phyloP scores from a whole-genome alignment of 2,329 filamentous ascomycete species.

The Talaromyces albobiverticillius region DNA sequence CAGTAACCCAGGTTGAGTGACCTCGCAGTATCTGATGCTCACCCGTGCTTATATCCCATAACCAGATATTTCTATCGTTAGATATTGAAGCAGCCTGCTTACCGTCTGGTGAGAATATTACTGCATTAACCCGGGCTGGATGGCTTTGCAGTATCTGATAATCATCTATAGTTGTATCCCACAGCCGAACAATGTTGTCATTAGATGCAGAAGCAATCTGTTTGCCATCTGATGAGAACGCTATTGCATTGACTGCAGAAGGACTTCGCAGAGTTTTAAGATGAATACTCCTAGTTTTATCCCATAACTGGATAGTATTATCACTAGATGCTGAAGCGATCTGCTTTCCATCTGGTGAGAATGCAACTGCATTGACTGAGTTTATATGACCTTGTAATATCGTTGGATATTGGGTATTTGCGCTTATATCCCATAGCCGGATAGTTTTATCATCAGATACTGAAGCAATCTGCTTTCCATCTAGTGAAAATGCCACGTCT shows the following conservation, averaged over 20 bases:
- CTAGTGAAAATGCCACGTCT: neutral
- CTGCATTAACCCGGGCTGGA: neutral
- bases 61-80: neutral
- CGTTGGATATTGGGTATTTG: conserved; percentile 49
- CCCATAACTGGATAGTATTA: conserved; percentile 16
- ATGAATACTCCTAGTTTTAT: conserved; percentile 4
- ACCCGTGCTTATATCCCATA: neutral
- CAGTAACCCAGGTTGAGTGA: neutral
- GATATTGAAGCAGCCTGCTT: neutral
- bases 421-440: neutral
- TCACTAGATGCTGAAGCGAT: conserved; percentile 19
- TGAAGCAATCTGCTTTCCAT: neutral
- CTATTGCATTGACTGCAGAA: neutral
- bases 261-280: neutral
- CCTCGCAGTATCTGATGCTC: neutral
- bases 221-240: conserved; percentile 21
- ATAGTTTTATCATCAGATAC: neutral
- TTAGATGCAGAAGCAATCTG: conserved; percentile 19
- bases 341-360: conserved; percentile 20
- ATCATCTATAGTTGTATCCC: conserved; percentile 11
- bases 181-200: conserved; percentile 17
- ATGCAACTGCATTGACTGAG: conserved; percentile 51
- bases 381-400: conserved; percentile 57
- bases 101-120: neutral
- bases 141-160: neutral